Percentiles rank a stretch among this genome's conserved stretches.
Evolutionary conservation across 192 early-diverging fungal species (phyloP).

Genomic region (Coemansia sp.): DNA sequence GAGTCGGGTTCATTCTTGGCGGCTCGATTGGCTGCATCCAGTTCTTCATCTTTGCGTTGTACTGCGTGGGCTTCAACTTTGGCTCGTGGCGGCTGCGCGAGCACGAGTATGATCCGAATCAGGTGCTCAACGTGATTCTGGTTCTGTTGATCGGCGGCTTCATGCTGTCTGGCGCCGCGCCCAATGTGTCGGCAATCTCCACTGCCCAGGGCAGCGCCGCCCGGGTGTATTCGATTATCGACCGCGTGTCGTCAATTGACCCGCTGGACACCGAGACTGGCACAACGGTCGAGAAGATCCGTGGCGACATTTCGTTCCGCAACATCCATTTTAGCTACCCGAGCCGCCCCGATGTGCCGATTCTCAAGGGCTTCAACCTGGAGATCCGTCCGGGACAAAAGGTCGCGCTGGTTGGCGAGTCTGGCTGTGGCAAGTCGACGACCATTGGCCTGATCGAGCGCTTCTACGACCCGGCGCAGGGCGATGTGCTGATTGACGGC

Average conservation of each 20-base stretch:
- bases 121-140: constrained; percentile 80
- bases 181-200: constrained; percentile 68
- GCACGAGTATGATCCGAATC: constrained; percentile 37
- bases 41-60: constrained; percentile 71
- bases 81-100: constrained; percentile 58
- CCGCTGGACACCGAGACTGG: constrained; percentile 36
- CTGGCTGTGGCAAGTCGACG: constrained; percentile 86
- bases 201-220: constrained; percentile 76
- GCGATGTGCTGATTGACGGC: constrained; percentile 70
- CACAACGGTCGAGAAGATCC: constrained; percentile 35
- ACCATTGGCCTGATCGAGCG: constrained; percentile 80
- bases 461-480: constrained; percentile 73
- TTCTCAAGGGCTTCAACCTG: constrained; percentile 76
- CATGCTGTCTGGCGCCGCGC: constrained; percentile 48
- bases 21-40: constrained; percentile 68
- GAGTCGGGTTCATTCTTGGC: constrained; percentile 60
- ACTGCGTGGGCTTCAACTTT: constrained; percentile 79
- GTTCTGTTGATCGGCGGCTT: constrained; percentile 81
- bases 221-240: constrained; percentile 78
- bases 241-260: constrained; percentile 77
- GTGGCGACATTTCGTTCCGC: constrained; percentile 71
- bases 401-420: constrained; percentile 86
- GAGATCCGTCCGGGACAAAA: constrained; percentile 75
- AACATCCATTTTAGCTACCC: constrained; percentile 87
- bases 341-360: constrained; percentile 71